phyloP scores from a whole-genome alignment of 768 basidiomycete genomes.

The Heimioporus sp. region DNA sequence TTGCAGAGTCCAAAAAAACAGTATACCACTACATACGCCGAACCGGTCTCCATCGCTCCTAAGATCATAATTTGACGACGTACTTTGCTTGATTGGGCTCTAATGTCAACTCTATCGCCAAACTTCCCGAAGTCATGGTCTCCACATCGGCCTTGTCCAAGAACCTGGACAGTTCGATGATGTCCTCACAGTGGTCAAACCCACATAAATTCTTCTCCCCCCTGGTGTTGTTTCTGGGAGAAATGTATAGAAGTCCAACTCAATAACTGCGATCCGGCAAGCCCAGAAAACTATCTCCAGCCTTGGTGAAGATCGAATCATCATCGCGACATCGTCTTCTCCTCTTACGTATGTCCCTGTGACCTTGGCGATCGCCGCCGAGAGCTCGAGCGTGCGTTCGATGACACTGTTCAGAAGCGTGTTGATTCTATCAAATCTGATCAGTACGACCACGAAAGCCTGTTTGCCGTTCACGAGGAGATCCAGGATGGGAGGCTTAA shows the following conservation, averaged over 20 bases:
- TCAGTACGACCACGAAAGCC: constrained; percentile 82
- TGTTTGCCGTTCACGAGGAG: constrained; percentile 84
- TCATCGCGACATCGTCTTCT: constrained; percentile 94
- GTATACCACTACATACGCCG: constrained; percentile 76
- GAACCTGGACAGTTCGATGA: constrained; percentile 86
- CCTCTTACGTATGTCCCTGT: constrained; percentile 98
- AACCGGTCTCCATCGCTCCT: constrained; percentile 81
- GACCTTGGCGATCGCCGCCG: constrained; percentile 89
- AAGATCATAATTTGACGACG: constrained; percentile 92
- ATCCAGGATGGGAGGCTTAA: constrained; percentile 86
- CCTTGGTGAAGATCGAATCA: constrained; percentile 85
- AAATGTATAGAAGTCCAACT: constrained; percentile 99
- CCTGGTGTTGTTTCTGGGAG: constrained; percentile 97
- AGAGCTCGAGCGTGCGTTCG: constrained; percentile 89
- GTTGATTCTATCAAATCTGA: constrained; percentile 88
- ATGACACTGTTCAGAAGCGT: constrained; percentile 93
- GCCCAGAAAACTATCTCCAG: constrained; percentile 82
- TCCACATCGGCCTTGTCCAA: constrained; percentile 96
- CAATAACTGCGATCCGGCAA: constrained; percentile 74
- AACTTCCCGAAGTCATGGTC: constrained; percentile 89
- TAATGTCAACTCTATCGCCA: constrained; percentile 84
- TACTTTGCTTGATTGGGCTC: constrained; percentile 96
- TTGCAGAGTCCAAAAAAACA: constrained; percentile 72
- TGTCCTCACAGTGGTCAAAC: constrained; percentile 80
- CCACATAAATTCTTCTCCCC: constrained; percentile 78